Evolutionary conservation across 164 flowering plant species (phyloP).

Genomic region (Chloranthus sessilifolius): DNA sequence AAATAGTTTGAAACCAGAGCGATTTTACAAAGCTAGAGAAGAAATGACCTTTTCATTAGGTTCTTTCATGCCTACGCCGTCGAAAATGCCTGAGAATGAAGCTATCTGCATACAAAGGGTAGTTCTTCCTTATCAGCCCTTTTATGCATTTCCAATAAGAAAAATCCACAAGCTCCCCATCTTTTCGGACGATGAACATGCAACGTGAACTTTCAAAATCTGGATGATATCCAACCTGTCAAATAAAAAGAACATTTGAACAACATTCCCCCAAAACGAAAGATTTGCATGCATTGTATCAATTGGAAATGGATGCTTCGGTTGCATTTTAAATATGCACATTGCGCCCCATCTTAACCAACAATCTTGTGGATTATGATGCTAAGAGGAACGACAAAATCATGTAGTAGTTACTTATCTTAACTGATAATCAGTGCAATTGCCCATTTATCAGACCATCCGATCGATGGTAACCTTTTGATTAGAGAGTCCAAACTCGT

Average conservation of each 20-base stretch:
- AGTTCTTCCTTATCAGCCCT: slow-evolving; percentile 78
- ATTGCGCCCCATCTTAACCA: no score
- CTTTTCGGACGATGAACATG: slow-evolving; percentile 84
- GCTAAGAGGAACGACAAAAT: no score
- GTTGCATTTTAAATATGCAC: no score
- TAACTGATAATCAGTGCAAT: no score
- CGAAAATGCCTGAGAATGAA: slow-evolving; percentile 85
- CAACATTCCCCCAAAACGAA: no score
- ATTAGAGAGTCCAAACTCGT: no score
- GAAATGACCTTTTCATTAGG: neutral
- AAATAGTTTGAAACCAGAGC: neutral
- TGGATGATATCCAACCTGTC: slow-evolving; percentile 86
- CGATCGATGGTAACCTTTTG: no score
- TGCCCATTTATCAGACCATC: no score
- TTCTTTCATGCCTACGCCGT: slow-evolving; percentile 32
- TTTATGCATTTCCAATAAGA: slow-evolving; percentile 99
- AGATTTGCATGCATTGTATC: no score
- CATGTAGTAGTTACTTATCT: no score
- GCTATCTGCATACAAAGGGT: slow-evolving; percentile 78
- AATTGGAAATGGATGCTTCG: no score
- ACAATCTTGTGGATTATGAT: no score
- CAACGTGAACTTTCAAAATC: slow-evolving; percentile 76
- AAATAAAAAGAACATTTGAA: neutral
- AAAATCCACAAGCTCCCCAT: slow-evolving; percentile 76
- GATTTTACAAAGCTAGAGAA: slow-evolving; percentile 6